Evolutionary conservation across 805 yeast species (phyloP).

Genomic region (Yarrowia bubula): DNA sequence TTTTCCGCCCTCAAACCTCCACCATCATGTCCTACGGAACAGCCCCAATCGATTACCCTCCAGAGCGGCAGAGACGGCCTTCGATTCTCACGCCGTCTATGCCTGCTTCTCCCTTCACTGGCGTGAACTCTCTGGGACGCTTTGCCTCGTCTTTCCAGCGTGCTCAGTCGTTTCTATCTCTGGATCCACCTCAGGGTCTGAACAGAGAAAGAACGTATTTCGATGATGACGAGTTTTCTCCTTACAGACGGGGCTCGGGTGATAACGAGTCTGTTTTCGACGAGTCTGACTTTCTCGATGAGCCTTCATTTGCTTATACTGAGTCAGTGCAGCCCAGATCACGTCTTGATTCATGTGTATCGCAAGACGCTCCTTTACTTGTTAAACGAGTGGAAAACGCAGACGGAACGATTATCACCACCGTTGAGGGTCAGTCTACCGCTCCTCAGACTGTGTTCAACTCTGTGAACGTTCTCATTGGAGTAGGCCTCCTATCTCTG

Average conservation of each 20-base stretch:
- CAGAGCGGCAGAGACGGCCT: slow-evolving; percentile 8
- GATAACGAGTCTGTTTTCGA: slow-evolving; percentile 25
- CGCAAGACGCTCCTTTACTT: slow-evolving; percentile 51
- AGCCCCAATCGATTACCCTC: slow-evolving; percentile 18
- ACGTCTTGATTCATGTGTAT: slow-evolving; percentile 33
- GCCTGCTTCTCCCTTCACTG: slow-evolving; percentile 16
- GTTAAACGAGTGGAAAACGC: slow-evolving; percentile 64
- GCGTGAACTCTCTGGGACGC: slow-evolving; percentile 60
- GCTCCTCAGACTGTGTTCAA: slow-evolving; percentile 65
- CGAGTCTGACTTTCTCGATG: slow-evolving; percentile 28
- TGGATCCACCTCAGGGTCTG: slow-evolving; percentile 44
- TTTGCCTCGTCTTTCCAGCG: slow-evolving; percentile 78
- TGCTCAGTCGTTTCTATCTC: slow-evolving; percentile 69
- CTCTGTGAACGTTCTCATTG: slow-evolving; percentile 60
- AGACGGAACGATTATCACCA: slow-evolving; percentile 68
- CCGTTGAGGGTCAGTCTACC: slow-evolving; percentile 77
- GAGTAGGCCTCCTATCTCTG: slow-evolving; percentile 63
- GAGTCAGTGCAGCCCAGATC: slow-evolving; percentile 23
- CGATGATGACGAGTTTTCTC: slow-evolving; percentile 48
- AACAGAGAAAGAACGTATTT: slow-evolving; percentile 57
- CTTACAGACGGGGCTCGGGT: slow-evolving; percentile 6
- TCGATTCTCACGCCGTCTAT: slow-evolving; percentile 7
- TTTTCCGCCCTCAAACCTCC: not conserved
- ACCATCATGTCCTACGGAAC: slow-evolving; percentile 18
- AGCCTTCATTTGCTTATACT: slow-evolving; percentile 20